Percentiles rank a stretch among this genome's conserved stretches.
phyloP scores from a whole-genome alignment of 768 basidiomycete species.

The Pleurotus giganteus region DNA sequence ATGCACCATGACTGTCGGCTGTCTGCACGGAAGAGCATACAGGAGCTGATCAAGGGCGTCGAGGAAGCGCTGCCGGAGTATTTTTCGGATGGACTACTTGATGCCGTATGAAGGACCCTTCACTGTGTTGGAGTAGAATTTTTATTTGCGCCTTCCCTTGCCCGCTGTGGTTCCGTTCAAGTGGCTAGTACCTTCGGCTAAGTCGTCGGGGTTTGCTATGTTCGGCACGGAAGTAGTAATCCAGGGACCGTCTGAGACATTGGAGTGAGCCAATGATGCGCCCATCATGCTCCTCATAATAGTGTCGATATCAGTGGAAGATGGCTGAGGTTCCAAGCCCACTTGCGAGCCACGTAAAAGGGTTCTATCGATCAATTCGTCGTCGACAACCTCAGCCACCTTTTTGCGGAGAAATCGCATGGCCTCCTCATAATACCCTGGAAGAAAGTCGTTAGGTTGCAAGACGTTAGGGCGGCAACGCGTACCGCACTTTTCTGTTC shows the following conservation, averaged over 20 bases:
- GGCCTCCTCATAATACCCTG: conserved; percentile 34
- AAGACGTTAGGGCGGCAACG: not conserved
- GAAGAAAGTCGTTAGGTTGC: not conserved
- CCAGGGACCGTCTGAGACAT: conserved; percentile 32
- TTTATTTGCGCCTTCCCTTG: conserved; percentile 20
- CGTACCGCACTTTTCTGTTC: conserved; percentile 34
- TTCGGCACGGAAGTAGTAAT: conserved; percentile 26
- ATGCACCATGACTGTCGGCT: conserved; percentile 76
- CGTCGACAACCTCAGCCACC: conserved; percentile 42
- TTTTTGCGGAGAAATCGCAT: conserved; percentile 32
- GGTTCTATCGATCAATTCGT: conserved; percentile 48
- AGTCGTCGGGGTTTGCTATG: conserved; percentile 14
- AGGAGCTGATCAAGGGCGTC: conserved; percentile 51
- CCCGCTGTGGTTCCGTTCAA: conserved; percentile 20
- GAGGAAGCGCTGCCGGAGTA: conserved; percentile 63
- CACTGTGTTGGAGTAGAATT: not conserved
- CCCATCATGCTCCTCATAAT: conserved; percentile 57
- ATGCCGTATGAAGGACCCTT: not conserved
- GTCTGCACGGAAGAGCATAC: conserved; percentile 54
- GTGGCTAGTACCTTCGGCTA: conserved; percentile 12
- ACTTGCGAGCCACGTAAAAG: conserved; percentile 45
- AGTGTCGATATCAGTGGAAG: conserved; percentile 44
- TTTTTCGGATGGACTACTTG: conserved; percentile 40
- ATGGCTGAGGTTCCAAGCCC: conserved; percentile 39
- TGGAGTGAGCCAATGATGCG: conserved; percentile 16